Conservation (phyloP, 305 asterid genomes). For the Solanum aculeatissimum region DNA sequence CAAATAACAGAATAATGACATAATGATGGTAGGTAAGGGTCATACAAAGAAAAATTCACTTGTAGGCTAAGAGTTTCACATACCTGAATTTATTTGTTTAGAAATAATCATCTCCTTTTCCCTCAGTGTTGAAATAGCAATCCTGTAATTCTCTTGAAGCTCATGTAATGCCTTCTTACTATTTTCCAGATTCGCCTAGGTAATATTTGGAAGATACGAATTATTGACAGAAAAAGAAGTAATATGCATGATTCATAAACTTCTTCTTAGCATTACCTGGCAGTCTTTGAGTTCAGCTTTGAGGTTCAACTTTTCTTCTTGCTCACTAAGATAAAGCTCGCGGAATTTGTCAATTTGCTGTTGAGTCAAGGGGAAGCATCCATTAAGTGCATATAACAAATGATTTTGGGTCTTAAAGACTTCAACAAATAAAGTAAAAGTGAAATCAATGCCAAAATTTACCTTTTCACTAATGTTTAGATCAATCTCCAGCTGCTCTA, state of each 20-base stretch:
- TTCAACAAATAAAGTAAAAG: neutral
- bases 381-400: neutral
- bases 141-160: slow-evolving; percentile 44
- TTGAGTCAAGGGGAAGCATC: neutral
- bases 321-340: slow-evolving; percentile 60
- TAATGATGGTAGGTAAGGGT: neutral
- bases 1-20: neutral
- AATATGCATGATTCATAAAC: neutral
- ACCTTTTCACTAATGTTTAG: slow-evolving; percentile 50
- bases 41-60: neutral
- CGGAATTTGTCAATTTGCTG: slow-evolving; percentile 53
- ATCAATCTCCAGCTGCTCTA: slow-evolving; percentile 66
- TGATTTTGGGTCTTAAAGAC: neutral
- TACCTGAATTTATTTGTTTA: slow-evolving; percentile 60
- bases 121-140: slow-evolving; percentile 37
- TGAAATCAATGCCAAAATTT: neutral
- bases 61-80: neutral
- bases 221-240: neutral
- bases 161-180: slow-evolving; percentile 41
- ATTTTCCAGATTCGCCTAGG: slow-evolving; percentile 43
- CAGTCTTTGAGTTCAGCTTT: slow-evolving; percentile 58
- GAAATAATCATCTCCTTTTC: slow-evolving; percentile 51
- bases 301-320: slow-evolving; percentile 53
- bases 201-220: slow-evolving; percentile 6
- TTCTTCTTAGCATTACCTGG: slow-evolving; percentile 35